These are phyloP conservation scores for Coemansia sp. DNA, from an alignment of 192 early-diverging fungal genomes.

Conservation along the genomic window DNA sequence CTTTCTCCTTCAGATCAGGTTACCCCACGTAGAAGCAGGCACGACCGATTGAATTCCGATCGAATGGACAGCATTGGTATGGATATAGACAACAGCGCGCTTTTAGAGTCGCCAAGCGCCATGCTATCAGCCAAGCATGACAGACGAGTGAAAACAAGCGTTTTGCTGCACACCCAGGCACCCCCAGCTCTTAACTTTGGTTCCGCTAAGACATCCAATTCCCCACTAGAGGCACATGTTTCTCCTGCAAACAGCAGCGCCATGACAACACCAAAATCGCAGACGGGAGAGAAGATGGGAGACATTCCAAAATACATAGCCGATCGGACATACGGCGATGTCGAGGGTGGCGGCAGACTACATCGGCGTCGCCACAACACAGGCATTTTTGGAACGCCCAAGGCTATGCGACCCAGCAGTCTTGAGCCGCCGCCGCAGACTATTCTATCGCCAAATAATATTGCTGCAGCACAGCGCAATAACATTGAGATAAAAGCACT, in stretches of 20 bases:
- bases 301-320: constrained; percentile 29
- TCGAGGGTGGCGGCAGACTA: constrained; percentile 45
- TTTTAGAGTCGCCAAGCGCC: constrained; percentile 34
- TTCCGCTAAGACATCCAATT: not conserved
- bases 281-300: constrained; percentile 7
- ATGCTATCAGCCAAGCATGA: constrained; percentile 42
- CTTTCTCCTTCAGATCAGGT: not conserved
- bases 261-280: constrained; percentile 43
- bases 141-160: constrained; percentile 14
- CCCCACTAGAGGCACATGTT: not conserved
- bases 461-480: constrained; percentile 29
- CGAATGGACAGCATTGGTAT: not conserved
- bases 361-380: constrained; percentile 40
- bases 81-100: constrained; percentile 29
- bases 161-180: constrained; percentile 8
- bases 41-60: not conserved
- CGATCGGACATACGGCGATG: constrained; percentile 35
- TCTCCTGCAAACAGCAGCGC: not conserved
- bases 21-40: constrained; percentile 1
- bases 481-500: constrained; percentile 13
- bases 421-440: constrained; percentile 39
- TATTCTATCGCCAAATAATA: constrained; percentile 39
- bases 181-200: constrained; percentile 23
- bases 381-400: constrained; percentile 17
- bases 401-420: not conserved